Evolutionary conservation across 495 filamentous ascomycete species (phyloP), one percentile per base, ranked within the genome.

Genomic region (Umbilicaria muhlenbergii): DNA sequence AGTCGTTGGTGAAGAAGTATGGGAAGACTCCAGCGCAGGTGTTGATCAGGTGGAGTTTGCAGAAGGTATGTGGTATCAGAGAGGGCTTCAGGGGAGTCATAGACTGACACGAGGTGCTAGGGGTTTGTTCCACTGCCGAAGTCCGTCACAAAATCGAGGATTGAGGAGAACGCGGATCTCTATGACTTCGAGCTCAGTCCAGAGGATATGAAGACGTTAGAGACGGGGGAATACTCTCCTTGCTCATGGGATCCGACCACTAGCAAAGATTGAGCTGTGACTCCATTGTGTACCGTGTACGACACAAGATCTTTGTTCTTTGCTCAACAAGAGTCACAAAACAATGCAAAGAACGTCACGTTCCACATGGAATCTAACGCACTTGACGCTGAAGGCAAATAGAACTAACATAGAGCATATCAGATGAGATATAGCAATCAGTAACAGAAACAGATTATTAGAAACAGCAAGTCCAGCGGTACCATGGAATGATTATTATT

Each of bases 11-110:
- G 1, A 65, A 76, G 61, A 85, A 86, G 62, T 66, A 88, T 49
- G 67, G 67, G 7, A 88, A 83, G 68, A 78, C 73, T 7, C 66
- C 75, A 39, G 80, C 83, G 2, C 88, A 95, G 65, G 67, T 94
- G 8, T 57, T 95, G 47, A 41, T 95, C 10, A 68, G 84, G 39
- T 95, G 88, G 87, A 87, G 83, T 55, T 61, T 94, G 59, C 84
- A 94, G 56, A 89, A 72, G 69, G 74, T 76, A 45, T n/a, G 46
- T 42, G 15, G 17, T 21, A 8, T 28, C 24, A 28, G 3, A 6
- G 24, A 28, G 11, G 14, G 16, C 32, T 49, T 36, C 32, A 11
- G 13, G n/a, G 8, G 24, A 21, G 13, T 36, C 15, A 12, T 3
- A 13, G 12, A n/a, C 32, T n/a, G 10, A 8, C 11, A n/a, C 3